These are phyloP conservation scores for Blastomyces silverae DNA, from an alignment of 2,329 filamentous ascomycete species.

Conservation along the genomic window DNA sequence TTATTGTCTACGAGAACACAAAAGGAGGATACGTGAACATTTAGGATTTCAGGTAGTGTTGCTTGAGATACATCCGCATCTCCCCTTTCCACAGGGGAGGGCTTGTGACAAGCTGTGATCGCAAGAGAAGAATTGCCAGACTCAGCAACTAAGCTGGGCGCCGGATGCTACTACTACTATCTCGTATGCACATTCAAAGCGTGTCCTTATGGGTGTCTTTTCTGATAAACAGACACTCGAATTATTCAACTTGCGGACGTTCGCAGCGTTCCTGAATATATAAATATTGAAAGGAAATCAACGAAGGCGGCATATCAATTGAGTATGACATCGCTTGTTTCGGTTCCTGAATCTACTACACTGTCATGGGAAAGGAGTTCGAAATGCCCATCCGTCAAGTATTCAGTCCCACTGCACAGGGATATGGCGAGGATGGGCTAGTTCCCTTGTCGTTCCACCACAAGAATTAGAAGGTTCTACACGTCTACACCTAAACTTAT, in stretches of 20 bases:
- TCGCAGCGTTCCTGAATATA: conserved; percentile 9
- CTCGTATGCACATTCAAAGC: conserved; percentile 12
- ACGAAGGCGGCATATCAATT: conserved; percentile 10
- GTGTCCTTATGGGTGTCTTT: conserved; percentile 6
- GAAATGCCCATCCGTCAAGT: conserved; percentile 10
- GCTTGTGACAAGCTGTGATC: conserved; percentile 2
- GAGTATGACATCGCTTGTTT: conserved; percentile 14
- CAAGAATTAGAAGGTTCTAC: no score
- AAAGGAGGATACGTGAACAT: conserved; percentile 20
- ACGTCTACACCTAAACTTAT: no score
- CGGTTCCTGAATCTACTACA: conserved; percentile 11
- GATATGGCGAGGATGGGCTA: not conserved
- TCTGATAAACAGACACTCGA: conserved; percentile 1
- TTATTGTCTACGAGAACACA: conserved; percentile 11
- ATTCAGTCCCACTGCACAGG: not conserved
- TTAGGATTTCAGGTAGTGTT: conserved; percentile 1
- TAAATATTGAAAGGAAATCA: conserved; percentile 8
- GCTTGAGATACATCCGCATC: conserved; percentile 5
- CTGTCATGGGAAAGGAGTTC: conserved; percentile 9
- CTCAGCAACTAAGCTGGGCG: conserved; percentile 10
- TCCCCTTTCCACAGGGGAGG: conserved; percentile 4
- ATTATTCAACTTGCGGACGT: conserved; percentile 8
- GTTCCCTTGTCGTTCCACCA: not conserved
- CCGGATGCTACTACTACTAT: conserved; percentile 11
- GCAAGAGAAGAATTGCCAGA: conserved; percentile 1